Conservation (phyloP, 768 basidiomycete species). For the Rhodotorula taiwanensis region DNA sequence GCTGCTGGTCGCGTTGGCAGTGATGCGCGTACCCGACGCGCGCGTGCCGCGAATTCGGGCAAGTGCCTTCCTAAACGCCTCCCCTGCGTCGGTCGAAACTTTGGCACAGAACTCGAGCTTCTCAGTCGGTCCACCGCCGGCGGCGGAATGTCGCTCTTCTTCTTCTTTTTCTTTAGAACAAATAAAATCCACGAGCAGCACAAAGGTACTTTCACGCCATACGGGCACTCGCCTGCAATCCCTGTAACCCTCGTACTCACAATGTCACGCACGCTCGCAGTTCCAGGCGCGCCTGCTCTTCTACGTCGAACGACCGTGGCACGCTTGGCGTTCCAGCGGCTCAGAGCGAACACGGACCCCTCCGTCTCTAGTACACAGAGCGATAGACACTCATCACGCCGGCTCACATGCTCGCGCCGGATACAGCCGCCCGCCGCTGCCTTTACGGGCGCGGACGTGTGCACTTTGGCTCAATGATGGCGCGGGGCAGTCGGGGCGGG, state of each 20-base stretch:
- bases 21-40: no score
- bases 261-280: not conserved
- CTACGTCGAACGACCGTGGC: conserved; percentile 19
- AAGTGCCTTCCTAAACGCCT: no score
- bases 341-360: conserved; percentile 21
- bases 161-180: no score
- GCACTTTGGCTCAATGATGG: conserved; percentile 24
- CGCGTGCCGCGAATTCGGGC: no score
- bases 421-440: conserved; percentile 15
- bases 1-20: no score
- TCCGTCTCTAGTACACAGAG: conserved; percentile 16
- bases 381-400: not conserved
- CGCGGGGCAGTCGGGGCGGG: conserved; percentile 22
- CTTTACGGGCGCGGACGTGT: conserved; percentile 1
- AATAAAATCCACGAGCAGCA: not conserved
- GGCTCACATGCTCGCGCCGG: not conserved
- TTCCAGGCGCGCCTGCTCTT: conserved; percentile 15
- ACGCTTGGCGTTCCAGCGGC: conserved; percentile 33
- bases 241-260: no score
- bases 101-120: no score
- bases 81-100: no score
- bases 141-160: no score
- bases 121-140: no score
- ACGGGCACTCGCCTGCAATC: not conserved
- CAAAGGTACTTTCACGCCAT: not conserved